These are phyloP conservation scores for Capsella rubella DNA, from an alignment of 441 rosid genomes.

Conservation along the genomic window DNA sequence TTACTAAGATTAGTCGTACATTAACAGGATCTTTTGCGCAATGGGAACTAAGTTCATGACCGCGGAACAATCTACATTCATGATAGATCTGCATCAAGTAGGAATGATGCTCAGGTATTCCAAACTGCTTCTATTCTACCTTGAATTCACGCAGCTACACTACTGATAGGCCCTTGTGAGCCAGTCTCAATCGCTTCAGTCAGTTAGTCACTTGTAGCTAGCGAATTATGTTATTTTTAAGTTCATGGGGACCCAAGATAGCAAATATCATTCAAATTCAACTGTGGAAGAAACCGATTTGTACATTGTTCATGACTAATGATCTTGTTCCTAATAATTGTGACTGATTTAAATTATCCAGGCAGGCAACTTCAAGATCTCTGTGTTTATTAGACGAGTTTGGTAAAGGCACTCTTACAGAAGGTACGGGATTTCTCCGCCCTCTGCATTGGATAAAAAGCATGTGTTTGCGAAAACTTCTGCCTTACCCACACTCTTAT, in stretches of 20 bases:
- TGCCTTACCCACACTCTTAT: constrained; percentile 31
- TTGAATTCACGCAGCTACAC: constrained; percentile 33
- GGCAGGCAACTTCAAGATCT: constrained; percentile 95
- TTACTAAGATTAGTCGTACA: constrained; percentile 39
- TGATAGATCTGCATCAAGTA: constrained; percentile 98
- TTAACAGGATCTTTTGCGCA: constrained; percentile 90
- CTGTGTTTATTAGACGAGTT: constrained; percentile 95
- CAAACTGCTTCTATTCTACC: constrained; percentile 25
- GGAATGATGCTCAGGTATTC: constrained; percentile 95
- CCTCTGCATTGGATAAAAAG: constrained; percentile 7
- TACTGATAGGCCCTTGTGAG: constrained; percentile 13
- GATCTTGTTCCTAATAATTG: constrained; percentile 34
- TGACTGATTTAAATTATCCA: constrained; percentile 47
- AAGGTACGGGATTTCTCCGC: constrained; percentile 57
- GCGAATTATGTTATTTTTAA: constrained; percentile 21
- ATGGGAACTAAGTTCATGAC: constrained; percentile 95
- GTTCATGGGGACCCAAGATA: constrained; percentile 23
- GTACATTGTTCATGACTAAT: constrained; percentile 2
- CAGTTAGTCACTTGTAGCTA: constrained; percentile 30
- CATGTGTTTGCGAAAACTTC: constrained; percentile 23
- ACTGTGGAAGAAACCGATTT: constrained; percentile 18
- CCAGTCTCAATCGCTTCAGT: constrained; percentile 5
- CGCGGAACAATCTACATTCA: constrained; percentile 93
- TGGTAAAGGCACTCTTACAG: constrained; percentile 98
- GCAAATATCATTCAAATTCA: constrained; percentile 24